A percentile compares a stretch with the other conserved stretches of the same genome.
phyloP scores from a whole-genome alignment of 192 early-diverging fungal species.

The Coemansia sp. region DNA sequence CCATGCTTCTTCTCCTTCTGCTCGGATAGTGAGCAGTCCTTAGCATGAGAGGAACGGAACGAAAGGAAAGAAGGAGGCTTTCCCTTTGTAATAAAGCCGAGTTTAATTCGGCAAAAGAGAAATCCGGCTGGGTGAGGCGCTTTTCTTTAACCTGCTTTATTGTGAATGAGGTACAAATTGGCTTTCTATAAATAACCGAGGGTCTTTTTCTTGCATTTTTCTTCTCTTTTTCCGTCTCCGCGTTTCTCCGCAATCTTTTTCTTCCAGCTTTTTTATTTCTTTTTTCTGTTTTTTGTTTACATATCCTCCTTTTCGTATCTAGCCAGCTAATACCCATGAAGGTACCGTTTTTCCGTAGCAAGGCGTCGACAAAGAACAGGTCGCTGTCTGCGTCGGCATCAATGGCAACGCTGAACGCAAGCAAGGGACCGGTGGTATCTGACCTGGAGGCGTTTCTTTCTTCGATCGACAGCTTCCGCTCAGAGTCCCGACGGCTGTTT shows the following conservation, averaged over 20 bases:
- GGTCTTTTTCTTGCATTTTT: background rate
- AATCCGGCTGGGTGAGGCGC: background rate
- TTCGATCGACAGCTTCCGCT: constrained; percentile 34
- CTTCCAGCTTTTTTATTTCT: constrained; percentile 6
- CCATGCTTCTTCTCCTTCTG: background rate
- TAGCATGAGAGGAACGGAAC: too few species aligned
- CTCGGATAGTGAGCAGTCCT: too few species aligned
- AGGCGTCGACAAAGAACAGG: constrained; percentile 6
- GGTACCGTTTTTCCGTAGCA: constrained; percentile 47
- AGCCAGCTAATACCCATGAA: constrained; percentile 12
- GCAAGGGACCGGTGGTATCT: constrained; percentile 22
- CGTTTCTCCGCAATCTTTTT: constrained; percentile 1
- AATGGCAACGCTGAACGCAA: background rate
- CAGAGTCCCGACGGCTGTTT: constrained; percentile 41
- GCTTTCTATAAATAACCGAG: background rate
- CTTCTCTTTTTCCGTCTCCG: constrained; percentile 5
- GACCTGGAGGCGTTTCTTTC: constrained; percentile 38
- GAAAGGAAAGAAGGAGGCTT: background rate
- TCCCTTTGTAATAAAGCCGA: background rate
- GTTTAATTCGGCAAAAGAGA: background rate
- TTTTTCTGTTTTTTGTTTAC: constrained; percentile 12
- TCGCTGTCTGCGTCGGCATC: constrained; percentile 9
- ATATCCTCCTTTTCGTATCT: constrained; percentile 1
- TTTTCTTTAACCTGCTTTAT: too few species aligned
- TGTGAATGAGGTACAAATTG: background rate